Evolutionary conservation across 1,284 basidiomycete genomes (phyloP).

Genomic region (Ceratobasidium sp.): DNA sequence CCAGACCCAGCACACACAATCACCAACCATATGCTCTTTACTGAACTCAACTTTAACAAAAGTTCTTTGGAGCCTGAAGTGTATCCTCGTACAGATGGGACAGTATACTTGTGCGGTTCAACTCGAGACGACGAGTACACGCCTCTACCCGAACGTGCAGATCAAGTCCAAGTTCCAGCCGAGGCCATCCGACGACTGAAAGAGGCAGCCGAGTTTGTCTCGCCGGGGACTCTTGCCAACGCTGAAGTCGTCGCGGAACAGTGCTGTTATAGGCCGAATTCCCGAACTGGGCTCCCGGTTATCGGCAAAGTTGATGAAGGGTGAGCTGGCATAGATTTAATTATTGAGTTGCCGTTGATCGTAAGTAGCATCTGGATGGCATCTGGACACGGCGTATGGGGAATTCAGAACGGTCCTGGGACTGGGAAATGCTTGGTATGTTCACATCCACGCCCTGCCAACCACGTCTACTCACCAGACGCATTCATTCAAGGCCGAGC

Average conservation of each 20-base stretch:
- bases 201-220: conserved; percentile 54
- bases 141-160: conserved; percentile 50
- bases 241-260: conserved; percentile 53
- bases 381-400: conserved; percentile 55
- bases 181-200: conserved; percentile 51
- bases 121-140: conserved; percentile 47
- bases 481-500: conserved; percentile 50
- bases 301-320: conserved; percentile 55
- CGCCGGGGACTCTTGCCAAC: conserved; percentile 50
- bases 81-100: conserved; percentile 53
- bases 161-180: conserved; percentile 51
- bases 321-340: conserved; percentile 51
- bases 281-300: conserved; percentile 55
- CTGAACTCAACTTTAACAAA: conserved; percentile 55
- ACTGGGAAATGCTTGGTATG: conserved; percentile 53
- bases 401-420: conserved; percentile 55
- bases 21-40: conserved; percentile 56
- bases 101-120: conserved; percentile 47
- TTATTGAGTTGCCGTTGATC: background rate
- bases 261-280: conserved; percentile 61
- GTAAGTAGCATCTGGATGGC: conserved; percentile 40
- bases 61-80: conserved; percentile 54
- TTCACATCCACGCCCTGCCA: background rate
- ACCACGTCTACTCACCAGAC: background rate
- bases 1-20: conserved; percentile 37